phyloP scores from a whole-genome alignment of 345 rosid genomes.

The Excoecaria cochinchinensis region DNA sequence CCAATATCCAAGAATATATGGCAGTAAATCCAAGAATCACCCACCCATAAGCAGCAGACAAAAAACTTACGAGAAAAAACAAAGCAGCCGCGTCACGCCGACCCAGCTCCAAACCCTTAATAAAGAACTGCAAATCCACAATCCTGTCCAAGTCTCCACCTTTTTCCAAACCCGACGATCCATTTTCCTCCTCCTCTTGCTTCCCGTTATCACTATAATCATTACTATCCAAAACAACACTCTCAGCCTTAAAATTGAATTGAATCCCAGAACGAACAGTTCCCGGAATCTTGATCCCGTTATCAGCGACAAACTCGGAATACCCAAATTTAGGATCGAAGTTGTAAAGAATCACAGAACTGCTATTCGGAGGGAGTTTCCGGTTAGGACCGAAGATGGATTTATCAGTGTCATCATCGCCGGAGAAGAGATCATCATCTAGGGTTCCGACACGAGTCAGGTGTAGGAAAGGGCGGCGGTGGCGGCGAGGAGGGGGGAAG shows the following conservation, averaged over 20 bases:
- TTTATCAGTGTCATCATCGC: conserved; percentile 54
- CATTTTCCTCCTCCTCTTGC: conserved; percentile 19
- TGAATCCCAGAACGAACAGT: conserved; percentile 54
- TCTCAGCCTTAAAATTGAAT: conserved; percentile 33
- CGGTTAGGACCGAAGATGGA: conserved; percentile 40
- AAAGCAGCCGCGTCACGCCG: conserved; percentile 67
- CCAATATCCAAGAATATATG: conserved; percentile 75
- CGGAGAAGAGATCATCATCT: conserved; percentile 84
- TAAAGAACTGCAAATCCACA: conserved; percentile 56
- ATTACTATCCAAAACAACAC: neutral
- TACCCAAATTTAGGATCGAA: conserved; percentile 55
- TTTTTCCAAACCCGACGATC: conserved; percentile 23
- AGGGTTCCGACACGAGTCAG: conserved; percentile 80
- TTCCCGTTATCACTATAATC: conserved; percentile 21
- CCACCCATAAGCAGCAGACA: conserved; percentile 93
- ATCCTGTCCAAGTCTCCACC: conserved; percentile 37
- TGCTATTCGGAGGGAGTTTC: conserved; percentile 50
- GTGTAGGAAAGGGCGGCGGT: conserved; percentile 75
- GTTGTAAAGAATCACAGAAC: conserved; percentile 50
- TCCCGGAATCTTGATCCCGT: conserved; percentile 52
- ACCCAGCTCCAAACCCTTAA: conserved; percentile 70
- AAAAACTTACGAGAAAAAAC: conserved; percentile 64
- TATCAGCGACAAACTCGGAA: conserved; percentile 48
- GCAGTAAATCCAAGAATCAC: conserved; percentile 83
- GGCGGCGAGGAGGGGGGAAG: conserved; percentile 33